A percentile compares a stretch with the other conserved stretches of the same genome.
Evolutionary conservation across 2,329 filamentous ascomycete genomes (phyloP).

Genomic region (Aspergillus sclerotialis): DNA sequence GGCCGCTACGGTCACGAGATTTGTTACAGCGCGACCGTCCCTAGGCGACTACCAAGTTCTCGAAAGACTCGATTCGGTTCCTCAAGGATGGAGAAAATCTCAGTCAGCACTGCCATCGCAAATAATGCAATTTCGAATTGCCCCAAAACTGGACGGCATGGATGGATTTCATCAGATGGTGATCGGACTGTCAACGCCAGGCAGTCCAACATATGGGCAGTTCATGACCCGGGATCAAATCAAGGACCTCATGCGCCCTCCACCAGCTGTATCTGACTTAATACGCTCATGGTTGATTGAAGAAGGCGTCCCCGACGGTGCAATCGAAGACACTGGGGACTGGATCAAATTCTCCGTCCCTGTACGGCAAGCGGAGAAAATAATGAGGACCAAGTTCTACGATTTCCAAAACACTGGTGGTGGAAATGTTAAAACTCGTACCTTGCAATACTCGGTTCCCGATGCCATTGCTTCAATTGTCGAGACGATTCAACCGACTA

Average conservation of each 20-base stretch:
- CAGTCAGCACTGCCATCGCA: constrained; percentile 26
- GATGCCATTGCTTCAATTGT: constrained; percentile 47
- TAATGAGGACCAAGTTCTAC: constrained; percentile 53
- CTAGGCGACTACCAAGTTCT: constrained; percentile 13
- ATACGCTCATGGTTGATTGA: constrained; percentile 51
- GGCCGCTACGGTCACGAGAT: neutral
- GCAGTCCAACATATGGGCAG: constrained; percentile 52
- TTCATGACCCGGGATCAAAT: constrained; percentile 58
- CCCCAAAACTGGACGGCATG: constrained; percentile 43
- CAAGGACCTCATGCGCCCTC: constrained; percentile 47
- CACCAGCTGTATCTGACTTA: constrained; percentile 39
- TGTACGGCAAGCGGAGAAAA: constrained; percentile 41
- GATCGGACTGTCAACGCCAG: constrained; percentile 56
- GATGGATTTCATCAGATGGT: constrained; percentile 51
- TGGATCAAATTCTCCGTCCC: constrained; percentile 52
- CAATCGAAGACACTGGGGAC: constrained; percentile 48
- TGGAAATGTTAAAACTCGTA: constrained; percentile 44
- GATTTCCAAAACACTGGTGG: constrained; percentile 45
- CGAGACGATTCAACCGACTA: constrained; percentile 60
- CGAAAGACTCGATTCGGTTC: constrained; percentile 23
- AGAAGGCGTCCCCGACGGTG: constrained; percentile 40
- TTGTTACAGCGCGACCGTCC: neutral
- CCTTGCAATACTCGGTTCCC: constrained; percentile 57
- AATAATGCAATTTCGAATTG: constrained; percentile 43
- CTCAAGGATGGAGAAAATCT: constrained; percentile 27